A percentile compares a stretch with the other conserved stretches of the same genome.
phyloP scores from a whole-genome alignment of 2,329 filamentous ascomycete genomes.

The Colletotrichum acutatum region DNA sequence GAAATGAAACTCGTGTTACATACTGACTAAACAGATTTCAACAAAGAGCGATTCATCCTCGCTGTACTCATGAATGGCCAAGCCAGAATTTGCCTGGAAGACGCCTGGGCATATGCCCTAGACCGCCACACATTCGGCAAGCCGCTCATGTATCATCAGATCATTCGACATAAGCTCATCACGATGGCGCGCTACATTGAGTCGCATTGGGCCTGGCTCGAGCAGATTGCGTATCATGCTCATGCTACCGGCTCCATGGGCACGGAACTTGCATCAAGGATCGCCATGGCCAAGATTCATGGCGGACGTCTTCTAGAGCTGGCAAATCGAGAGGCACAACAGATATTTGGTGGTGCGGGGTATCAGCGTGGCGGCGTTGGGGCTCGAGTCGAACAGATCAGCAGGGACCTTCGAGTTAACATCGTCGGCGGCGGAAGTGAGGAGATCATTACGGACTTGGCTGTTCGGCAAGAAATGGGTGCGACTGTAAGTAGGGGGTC shows the following conservation, averaged over 20 bases:
- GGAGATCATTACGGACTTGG: slow-evolving; percentile 63
- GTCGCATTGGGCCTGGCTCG: slow-evolving; percentile 69
- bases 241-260: slow-evolving; percentile 40
- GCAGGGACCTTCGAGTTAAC: slow-evolving; percentile 61
- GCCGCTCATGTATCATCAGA: slow-evolving; percentile 66
- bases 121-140: slow-evolving; percentile 67
- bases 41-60: slow-evolving; percentile 68
- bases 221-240: slow-evolving; percentile 68
- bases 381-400: slow-evolving; percentile 61
- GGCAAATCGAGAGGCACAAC: slow-evolving; percentile 62
- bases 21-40: slow-evolving; percentile 56
- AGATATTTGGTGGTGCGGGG: slow-evolving; percentile 63
- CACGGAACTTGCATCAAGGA: slow-evolving; percentile 44
- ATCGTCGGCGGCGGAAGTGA: slow-evolving; percentile 65
- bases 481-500: not conserved
- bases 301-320: slow-evolving; percentile 60
- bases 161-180: slow-evolving; percentile 68
- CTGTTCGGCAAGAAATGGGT: slow-evolving; percentile 56
- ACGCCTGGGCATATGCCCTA: slow-evolving; percentile 62
- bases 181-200: slow-evolving; percentile 69
- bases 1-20: not conserved
- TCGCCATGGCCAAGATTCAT: slow-evolving; percentile 56
- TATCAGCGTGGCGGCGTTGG: slow-evolving; percentile 57
- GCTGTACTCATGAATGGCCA: slow-evolving; percentile 66
- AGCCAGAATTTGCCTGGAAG: slow-evolving; percentile 64